Evolutionary conservation across 768 basidiomycete species (phyloP), one percentile per base, ranked within the genome.

Genomic region (Xanthoconium stramineum): DNA sequence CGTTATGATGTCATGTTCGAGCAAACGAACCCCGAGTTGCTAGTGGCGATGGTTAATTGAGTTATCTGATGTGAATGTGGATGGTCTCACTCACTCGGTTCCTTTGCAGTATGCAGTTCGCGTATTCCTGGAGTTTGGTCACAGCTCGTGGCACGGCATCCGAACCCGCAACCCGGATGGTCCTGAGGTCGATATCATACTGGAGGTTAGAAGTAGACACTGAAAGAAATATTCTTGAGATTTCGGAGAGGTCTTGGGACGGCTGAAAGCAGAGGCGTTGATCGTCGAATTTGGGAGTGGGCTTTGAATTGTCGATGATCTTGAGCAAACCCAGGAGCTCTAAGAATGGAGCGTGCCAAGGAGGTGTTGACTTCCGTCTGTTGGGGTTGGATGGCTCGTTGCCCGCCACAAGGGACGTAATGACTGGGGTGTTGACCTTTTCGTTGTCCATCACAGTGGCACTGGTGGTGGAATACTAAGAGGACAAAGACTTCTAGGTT

Each of bases 281-380:
- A 13, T 29, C 46, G 11, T 52, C 35, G 1, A 29, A 6, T 38
- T 30, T 47, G 39, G 36, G 36, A 13, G 29, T 12, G 28, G 50
- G 50, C 3, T 5, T 24, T 9, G 53, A 55, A 8, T 5, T 6
- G 14, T 14, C 9, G 7, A 40, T n/a, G 32, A 52, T 37, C 55
- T 3, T 11, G 20, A 56, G 50, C 15, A 24, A 17, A 43, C 6
- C 4, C 19, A 65, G 54, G n/a, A 65, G 48, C 17, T 55, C 53
- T 5, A 56, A 13, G 37, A 64, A 57, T 0, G 65, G 55, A 36
- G 11, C 10, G 7, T 40, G 12, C 64, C 64, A 63, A 12, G 54
- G 37, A n/a, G 36, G 42, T 1, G 15, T 2, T 10, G n/a, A n/a
- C 9, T 28, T 30, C 28, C 11, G 43, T 24, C 6, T 38, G 1